Evolutionary conservation across 176 grass and related monocot genomes (phyloP).

Genomic region (Triticum monococcum): DNA sequence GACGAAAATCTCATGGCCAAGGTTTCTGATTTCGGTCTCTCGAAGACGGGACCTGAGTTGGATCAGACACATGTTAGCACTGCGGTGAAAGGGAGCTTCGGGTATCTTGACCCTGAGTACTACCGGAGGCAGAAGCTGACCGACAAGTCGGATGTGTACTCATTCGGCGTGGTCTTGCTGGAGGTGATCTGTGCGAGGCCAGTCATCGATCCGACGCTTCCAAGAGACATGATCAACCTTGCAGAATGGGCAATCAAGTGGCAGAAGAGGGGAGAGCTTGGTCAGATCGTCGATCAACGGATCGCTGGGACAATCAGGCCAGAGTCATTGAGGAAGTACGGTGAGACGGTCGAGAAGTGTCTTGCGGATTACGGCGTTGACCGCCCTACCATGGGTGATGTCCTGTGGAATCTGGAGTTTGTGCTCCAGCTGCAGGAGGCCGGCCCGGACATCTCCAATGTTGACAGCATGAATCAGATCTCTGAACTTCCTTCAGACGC

Average conservation of each 20-base stretch:
- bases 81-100: slow-evolving; percentile 88
- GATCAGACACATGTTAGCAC: slow-evolving; percentile 96
- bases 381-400: slow-evolving; percentile 86
- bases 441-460: slow-evolving; percentile 63
- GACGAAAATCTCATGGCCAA: slow-evolving; percentile 88
- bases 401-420: slow-evolving; percentile 94
- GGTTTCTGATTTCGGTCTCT: slow-evolving; percentile 93
- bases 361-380: slow-evolving; percentile 76
- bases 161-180: slow-evolving; percentile 87
- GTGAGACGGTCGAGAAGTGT: slow-evolving; percentile 86
- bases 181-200: slow-evolving; percentile 88
- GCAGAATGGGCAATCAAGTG: slow-evolving; percentile 83
- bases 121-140: slow-evolving; percentile 92
- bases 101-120: slow-evolving; percentile 96
- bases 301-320: slow-evolving; percentile 63
- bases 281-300: slow-evolving; percentile 61
- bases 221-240: slow-evolving; percentile 87
- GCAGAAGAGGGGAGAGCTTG: slow-evolving; percentile 83
- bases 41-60: slow-evolving; percentile 87
- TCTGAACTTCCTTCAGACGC: slow-evolving; percentile 44
- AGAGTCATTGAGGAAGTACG: slow-evolving; percentile 70
- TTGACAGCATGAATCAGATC: slow-evolving; percentile 77
- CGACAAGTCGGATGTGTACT: slow-evolving; percentile 94
- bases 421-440: slow-evolving; percentile 90
- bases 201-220: slow-evolving; percentile 75